phyloP scores from a whole-genome alignment of 2,329 filamentous ascomycete species.

The Helminthosporium solani region DNA sequence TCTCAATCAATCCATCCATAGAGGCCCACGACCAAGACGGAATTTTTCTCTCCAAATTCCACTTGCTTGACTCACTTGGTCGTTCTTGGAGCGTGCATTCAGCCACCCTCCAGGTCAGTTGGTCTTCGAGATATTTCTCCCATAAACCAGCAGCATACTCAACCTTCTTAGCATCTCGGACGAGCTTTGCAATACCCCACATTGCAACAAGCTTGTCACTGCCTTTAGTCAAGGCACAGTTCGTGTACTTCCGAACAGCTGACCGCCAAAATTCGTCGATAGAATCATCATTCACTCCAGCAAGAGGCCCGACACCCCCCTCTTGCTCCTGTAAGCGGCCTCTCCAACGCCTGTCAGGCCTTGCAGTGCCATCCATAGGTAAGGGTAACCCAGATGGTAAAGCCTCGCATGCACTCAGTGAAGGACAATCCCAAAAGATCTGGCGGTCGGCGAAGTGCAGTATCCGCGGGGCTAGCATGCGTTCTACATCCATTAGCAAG shows the following conservation, averaged over 20 bases:
- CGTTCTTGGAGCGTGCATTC: slow-evolving; percentile 13
- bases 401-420: slow-evolving; percentile 25
- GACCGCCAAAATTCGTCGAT: slow-evolving; percentile 24
- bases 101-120: slow-evolving; percentile 25
- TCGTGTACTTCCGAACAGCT: slow-evolving; percentile 25
- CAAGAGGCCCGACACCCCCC: slow-evolving; percentile 7
- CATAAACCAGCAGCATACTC: slow-evolving; percentile 27
- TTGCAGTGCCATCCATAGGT: slow-evolving; percentile 17
- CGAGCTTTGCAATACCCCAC: slow-evolving; percentile 32
- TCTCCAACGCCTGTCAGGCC: slow-evolving; percentile 27
- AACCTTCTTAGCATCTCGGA: slow-evolving; percentile 19
- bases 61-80: slow-evolving; percentile 8
- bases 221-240: slow-evolving; percentile 19
- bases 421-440: slow-evolving; percentile 31
- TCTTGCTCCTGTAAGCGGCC: slow-evolving; percentile 20
- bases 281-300: slow-evolving; percentile 21
- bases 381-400: slow-evolving; percentile 23
- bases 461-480: slow-evolving; percentile 29
- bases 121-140: slow-evolving; percentile 25
- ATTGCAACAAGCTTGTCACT: slow-evolving; percentile 27
- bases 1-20: slow-evolving; percentile 18
- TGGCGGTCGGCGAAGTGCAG: slow-evolving; percentile 26
- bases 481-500: slow-evolving; percentile 16
- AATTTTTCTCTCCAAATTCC: slow-evolving; percentile 9
- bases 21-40: slow-evolving; percentile 29